Evolutionary conservation across 306 rosid genomes (phyloP).

Genomic region (Fagus sylvatica): DNA sequence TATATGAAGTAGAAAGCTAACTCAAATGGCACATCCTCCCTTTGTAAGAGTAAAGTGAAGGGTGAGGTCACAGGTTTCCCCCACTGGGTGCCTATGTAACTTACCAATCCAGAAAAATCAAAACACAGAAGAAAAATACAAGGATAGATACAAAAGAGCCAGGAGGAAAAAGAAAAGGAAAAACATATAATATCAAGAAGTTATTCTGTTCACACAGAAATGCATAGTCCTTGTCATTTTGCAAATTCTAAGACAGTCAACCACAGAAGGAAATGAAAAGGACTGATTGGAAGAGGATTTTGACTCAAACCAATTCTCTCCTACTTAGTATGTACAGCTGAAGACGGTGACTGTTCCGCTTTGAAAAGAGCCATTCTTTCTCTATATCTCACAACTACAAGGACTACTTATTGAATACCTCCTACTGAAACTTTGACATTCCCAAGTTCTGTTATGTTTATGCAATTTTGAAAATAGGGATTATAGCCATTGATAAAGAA

Average conservation of each 20-base stretch:
- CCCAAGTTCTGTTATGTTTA: constrained; percentile 7
- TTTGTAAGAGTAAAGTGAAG: too few relatives aligned
- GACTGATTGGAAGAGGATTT: not conserved
- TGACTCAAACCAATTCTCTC: not conserved
- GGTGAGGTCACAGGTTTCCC: too few relatives aligned
- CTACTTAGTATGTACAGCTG: not conserved
- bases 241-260: constrained; percentile 18
- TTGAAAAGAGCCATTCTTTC: not conserved
- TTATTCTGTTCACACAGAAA: not conserved
- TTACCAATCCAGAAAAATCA: too few relatives aligned
- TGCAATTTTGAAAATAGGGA: constrained; percentile 10
- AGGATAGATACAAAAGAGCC: not conserved
- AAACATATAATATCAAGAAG: not conserved
- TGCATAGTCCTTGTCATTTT: constrained; percentile 1
- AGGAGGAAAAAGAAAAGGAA: not conserved
- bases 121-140: not conserved
- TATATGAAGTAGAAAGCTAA: not conserved
- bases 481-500: not conserved
- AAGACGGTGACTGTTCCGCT: constrained; percentile 2
- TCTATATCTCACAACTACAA: not conserved
- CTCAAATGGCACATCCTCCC: too few relatives aligned
- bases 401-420: not conserved
- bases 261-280: not conserved
- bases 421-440: not conserved
- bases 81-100: too few relatives aligned